Evolutionary conservation across 129 eudicot species (phyloP).

Genomic region (Flaveria robusta): DNA sequence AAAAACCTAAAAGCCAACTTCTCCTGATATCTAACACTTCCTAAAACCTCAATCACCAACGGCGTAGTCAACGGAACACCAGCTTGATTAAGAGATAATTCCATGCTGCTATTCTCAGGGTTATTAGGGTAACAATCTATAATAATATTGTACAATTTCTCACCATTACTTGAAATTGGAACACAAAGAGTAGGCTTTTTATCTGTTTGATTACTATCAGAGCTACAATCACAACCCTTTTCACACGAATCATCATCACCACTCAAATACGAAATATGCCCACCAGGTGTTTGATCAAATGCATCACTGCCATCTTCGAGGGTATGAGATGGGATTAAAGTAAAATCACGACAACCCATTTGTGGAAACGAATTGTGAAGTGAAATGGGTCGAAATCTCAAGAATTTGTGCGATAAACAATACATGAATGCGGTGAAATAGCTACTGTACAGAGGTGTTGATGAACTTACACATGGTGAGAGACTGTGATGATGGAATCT

Average conservation of each 20-base stretch:
- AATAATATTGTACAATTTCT: conserved; percentile 50
- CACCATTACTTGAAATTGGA: conserved; percentile 37
- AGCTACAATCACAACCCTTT: conserved; percentile 6
- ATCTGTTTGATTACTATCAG: conserved; percentile 19
- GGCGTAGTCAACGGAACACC: conserved; percentile 55
- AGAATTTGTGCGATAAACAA: not conserved
- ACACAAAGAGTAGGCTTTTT: conserved; percentile 16
- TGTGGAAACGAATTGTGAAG: conserved; percentile 5
- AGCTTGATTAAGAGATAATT: conserved; percentile 49
- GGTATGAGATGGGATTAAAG: conserved; percentile 25
- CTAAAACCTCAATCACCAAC: conserved; percentile 59
- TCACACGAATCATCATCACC: conserved; percentile 44
- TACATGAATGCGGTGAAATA: conserved; percentile 16
- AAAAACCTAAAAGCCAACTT: conserved; percentile 82
- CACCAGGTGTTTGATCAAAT: conserved; percentile 37
- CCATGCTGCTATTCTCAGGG: conserved; percentile 51
- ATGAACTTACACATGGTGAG: conserved; percentile 18
- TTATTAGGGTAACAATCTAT: conserved; percentile 44
- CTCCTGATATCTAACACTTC: conserved; percentile 67
- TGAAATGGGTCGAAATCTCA: conserved; percentile 1
- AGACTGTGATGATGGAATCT: conserved; percentile 14
- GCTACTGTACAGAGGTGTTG: conserved; percentile 14
- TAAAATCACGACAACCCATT: not conserved
- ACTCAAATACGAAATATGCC: conserved; percentile 22
- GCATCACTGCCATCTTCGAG: conserved; percentile 29